Percentiles rank a stretch among this genome's conserved stretches.
Evolutionary conservation across 768 basidiomycete species (phyloP).

Genomic region (Clavaria fumosa): DNA sequence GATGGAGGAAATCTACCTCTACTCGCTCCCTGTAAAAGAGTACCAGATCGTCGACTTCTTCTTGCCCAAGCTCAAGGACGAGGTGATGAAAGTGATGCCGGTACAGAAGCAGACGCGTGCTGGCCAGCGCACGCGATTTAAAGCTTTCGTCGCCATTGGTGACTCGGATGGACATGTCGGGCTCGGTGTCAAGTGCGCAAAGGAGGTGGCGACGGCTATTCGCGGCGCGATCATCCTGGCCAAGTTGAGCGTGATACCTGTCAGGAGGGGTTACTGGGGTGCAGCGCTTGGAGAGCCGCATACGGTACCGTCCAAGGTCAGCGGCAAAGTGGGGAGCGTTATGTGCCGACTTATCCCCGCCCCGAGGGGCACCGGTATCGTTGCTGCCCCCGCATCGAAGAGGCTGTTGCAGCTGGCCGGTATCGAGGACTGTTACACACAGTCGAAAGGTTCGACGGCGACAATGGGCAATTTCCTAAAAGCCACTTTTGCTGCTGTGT

Average conservation of each 20-base stretch:
- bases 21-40: constrained; percentile 99
- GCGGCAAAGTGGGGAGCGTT: constrained; percentile 97
- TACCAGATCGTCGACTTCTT: constrained; percentile 99
- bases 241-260: constrained; percentile 95
- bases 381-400: constrained; percentile 96
- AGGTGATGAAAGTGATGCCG: constrained; percentile 99
- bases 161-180: constrained; percentile 98
- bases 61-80: constrained; percentile 98
- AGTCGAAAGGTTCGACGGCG: constrained; percentile 94
- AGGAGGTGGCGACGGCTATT: constrained; percentile 99
- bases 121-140: constrained; percentile 98
- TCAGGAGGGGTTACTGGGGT: constrained; percentile 99
- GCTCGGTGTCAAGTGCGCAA: constrained; percentile 98
- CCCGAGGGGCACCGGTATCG: constrained; percentile 97
- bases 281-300: constrained; percentile 97
- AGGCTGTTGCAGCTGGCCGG: constrained; percentile 94
- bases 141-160: constrained; percentile 99
- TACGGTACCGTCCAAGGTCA: constrained; percentile 97
- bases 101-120: constrained; percentile 99
- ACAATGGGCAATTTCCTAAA: constrained; percentile 99
- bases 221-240: constrained; percentile 99
- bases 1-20: constrained; percentile 99
- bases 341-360: constrained; percentile 99
- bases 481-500: constrained; percentile 83
- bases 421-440: constrained; percentile 95